Conservation (phyloP, 441 rosid genomes). For the Erodium trifolium region DNA sequence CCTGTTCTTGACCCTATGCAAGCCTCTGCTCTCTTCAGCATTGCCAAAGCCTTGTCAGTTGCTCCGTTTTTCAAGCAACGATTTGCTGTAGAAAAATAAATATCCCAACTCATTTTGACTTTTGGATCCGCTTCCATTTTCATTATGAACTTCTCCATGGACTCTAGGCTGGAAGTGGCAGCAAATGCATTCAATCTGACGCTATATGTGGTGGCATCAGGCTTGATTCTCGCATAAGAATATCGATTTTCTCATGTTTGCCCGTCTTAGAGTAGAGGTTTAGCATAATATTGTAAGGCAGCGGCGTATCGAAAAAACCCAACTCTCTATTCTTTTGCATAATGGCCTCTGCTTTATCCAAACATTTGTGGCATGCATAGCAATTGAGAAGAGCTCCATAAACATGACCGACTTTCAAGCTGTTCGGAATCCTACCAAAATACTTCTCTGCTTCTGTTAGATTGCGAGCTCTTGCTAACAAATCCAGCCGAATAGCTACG, state of each 20-base stretch:
- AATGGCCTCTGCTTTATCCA: constrained; percentile 38
- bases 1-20: not conserved
- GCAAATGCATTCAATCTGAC: constrained; percentile 35
- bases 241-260: constrained; percentile 30
- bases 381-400: constrained; percentile 39
- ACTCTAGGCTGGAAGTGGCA: constrained; percentile 24
- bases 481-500: constrained; percentile 34
- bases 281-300: constrained; percentile 35
- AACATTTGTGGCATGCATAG: constrained; percentile 23
- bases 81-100: constrained; percentile 25
- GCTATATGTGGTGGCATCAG: constrained; percentile 22
- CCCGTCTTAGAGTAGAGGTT: constrained; percentile 25
- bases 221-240: constrained; percentile 23
- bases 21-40: constrained; percentile 29
- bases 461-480: constrained; percentile 37
- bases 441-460: constrained; percentile 32
- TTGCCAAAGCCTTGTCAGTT: constrained; percentile 24
- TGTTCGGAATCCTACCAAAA: constrained; percentile 25
- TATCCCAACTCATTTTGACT: constrained; percentile 25
- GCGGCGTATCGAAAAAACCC: constrained; percentile 17
- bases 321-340: constrained; percentile 29
- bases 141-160: constrained; percentile 32
- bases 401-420: constrained; percentile 21
- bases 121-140: constrained; percentile 28
- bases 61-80: constrained; percentile 32